These are phyloP conservation scores for Aspergillus pseudoviridinutans DNA, from an alignment of 2,329 filamentous ascomycete genomes.

Conservation along the genomic window DNA sequence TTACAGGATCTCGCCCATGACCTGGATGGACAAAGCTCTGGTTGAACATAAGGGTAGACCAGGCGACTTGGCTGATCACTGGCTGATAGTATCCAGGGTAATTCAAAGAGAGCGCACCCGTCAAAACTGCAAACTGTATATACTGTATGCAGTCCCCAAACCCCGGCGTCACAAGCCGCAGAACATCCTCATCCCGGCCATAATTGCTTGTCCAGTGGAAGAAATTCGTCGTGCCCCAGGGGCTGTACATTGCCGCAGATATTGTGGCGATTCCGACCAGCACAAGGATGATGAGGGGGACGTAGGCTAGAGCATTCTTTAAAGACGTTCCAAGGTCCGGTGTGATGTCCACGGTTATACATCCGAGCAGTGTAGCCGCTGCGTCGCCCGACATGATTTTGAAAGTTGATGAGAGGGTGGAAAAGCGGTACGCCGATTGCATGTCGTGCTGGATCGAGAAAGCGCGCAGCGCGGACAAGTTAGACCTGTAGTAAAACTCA, in stretches of 20 bases:
- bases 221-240: constrained; percentile 86
- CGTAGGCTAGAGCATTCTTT: constrained; percentile 65
- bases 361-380: constrained; percentile 63
- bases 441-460: constrained; percentile 73
- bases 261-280: constrained; percentile 78
- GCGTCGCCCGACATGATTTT: constrained; percentile 70
- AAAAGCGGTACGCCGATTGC: constrained; percentile 77
- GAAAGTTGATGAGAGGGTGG: constrained; percentile 72
- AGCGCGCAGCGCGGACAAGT: constrained; percentile 58
- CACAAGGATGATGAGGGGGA: constrained; percentile 74
- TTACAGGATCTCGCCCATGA: constrained; percentile 61
- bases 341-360: constrained; percentile 76
- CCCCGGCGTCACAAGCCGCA: constrained; percentile 88
- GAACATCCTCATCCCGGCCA: constrained; percentile 84
- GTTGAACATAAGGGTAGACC: constrained; percentile 92
- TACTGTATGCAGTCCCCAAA: constrained; percentile 97
- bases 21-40: constrained; percentile 74
- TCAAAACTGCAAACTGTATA: constrained; percentile 86
- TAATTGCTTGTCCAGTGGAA: constrained; percentile 99
- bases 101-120: constrained; percentile 77
- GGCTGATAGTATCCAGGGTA: constrained; percentile 97
- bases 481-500: constrained; percentile 30
- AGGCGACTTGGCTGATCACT: constrained; percentile 78
- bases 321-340: constrained; percentile 72
- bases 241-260: constrained; percentile 81